A percentile compares a stretch with the other conserved stretches of the same genome.
phyloP scores from a whole-genome alignment of 2,329 filamentous ascomycete genomes.

The Huntiella moniliformis region DNA sequence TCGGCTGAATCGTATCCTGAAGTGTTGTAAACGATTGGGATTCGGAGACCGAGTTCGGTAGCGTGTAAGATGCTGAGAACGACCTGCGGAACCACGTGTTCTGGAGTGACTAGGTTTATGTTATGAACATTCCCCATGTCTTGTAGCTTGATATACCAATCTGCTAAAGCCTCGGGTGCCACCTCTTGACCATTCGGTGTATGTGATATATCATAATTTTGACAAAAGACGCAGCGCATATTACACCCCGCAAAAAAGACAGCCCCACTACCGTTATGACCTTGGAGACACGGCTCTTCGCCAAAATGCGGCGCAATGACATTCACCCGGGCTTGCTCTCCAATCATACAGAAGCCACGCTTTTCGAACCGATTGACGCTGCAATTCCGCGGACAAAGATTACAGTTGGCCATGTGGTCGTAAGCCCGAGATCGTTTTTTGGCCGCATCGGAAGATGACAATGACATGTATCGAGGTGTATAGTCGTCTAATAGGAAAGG shows the following conservation, averaged over 20 bases:
- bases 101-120: constrained; percentile 73
- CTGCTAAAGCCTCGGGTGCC: constrained; percentile 57
- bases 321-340: constrained; percentile 58
- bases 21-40: constrained; percentile 74
- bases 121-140: constrained; percentile 68
- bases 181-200: constrained; percentile 65
- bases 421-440: constrained; percentile 59
- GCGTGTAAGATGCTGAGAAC: constrained; percentile 59
- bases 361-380: constrained; percentile 65
- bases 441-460: constrained; percentile 48
- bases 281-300: constrained; percentile 69
- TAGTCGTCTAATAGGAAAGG: constrained; percentile 59
- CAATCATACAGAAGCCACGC: constrained; percentile 62
- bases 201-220: constrained; percentile 72
- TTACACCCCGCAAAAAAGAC: constrained; percentile 69
- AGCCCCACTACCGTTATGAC: constrained; percentile 59
- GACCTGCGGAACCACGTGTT: constrained; percentile 74
- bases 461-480: constrained; percentile 49
- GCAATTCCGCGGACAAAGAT: constrained; percentile 60
- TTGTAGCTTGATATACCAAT: constrained; percentile 72
- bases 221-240: constrained; percentile 56
- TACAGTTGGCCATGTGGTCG: constrained; percentile 58
- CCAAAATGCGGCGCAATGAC: constrained; percentile 75
- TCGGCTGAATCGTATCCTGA: constrained; percentile 61
- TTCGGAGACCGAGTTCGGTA: constrained; percentile 44